Evolutionary conservation across 2,329 filamentous ascomycete genomes (phyloP), one percentile per base, ranked within the genome.

Genomic region (Colletotrichum zoysiae): DNA sequence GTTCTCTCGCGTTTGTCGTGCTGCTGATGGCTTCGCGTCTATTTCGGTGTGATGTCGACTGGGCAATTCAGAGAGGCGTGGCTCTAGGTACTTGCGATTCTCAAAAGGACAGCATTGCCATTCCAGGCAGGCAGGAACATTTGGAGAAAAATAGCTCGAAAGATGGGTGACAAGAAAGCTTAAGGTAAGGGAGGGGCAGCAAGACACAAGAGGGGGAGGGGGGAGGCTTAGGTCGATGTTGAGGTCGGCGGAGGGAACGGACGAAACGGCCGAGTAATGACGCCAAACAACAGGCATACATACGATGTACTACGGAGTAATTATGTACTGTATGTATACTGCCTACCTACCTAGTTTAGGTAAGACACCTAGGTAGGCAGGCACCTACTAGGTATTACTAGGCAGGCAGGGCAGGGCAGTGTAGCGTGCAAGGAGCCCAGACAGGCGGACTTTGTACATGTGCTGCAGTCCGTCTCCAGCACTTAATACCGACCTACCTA

Each of bases 231-330:
- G 55, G 69, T 65, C 23, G 23, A 64, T 38, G 61, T 71, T 33
- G 23, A 64, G 50, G 61, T 46, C 69, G 59, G 35, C 58, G 69
- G 69, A 71, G 58, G 58, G 69, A 68, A 71, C 69, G 65, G 69
- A 69, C 69, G 69, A 71, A 71, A 68, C 65, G 69, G 46, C 59
- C 59, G 69, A 65, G 53, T 59, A 71, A 71, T 71, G 65, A 71
- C 69, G 69, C 67, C 59, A 69, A 33, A 69, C 59, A 38, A 5
- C 30, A 30, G 30, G 30, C 30, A 30, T 30, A 30, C 30, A n/a
- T n/a, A n/a, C n/a, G n/a, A n/a, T n/a, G n/a, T n/a, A n/a, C n/a
- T n/a, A n/a, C n/a, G n/a, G n/a, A n/a, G n/a, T 26, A 26, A 26
- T 26, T 30, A 30, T 30, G 30, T 30, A 30, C 30, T 30, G 30